These are phyloP conservation scores for Penicillium goetzii DNA, from an alignment of 495 filamentous ascomycete species.

Conservation along the genomic window DNA sequence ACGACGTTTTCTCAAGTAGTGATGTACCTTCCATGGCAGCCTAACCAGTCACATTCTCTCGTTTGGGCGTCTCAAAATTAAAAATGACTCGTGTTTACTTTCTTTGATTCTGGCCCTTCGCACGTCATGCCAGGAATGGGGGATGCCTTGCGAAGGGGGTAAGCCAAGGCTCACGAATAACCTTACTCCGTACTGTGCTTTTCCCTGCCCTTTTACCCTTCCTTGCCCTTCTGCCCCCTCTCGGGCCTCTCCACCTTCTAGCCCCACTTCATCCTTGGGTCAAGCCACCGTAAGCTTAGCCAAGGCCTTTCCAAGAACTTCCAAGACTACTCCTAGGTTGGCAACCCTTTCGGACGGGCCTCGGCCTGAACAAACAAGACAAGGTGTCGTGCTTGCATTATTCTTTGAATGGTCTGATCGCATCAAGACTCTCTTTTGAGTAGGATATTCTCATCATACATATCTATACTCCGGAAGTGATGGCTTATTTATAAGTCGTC, in stretches of 20 bases:
- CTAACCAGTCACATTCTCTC: constrained; percentile 18
- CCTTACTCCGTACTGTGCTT: constrained; percentile 30
- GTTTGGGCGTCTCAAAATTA: constrained; percentile 1
- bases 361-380: constrained; percentile 3
- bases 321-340: constrained; percentile 16
- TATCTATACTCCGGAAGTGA: no score
- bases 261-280: constrained; percentile 15
- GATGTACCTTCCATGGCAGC: neutral
- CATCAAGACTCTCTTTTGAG: constrained; percentile 12
- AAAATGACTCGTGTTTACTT: constrained; percentile 3
- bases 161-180: constrained; percentile 26
- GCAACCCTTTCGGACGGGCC: constrained; percentile 2
- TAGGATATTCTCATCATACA: neutral
- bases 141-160: constrained; percentile 32
- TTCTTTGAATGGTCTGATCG: neutral
- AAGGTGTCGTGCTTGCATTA: constrained; percentile 4
- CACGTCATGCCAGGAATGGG: constrained; percentile 28
- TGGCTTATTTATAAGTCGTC: neutral
- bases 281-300: constrained; percentile 35
- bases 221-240: neutral
- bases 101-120: neutral
- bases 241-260: neutral
- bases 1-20: neutral
- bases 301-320: constrained; percentile 28
- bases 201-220: neutral